Conservation (phyloP, 306 rosid species). For the Lotus japonicus region DNA sequence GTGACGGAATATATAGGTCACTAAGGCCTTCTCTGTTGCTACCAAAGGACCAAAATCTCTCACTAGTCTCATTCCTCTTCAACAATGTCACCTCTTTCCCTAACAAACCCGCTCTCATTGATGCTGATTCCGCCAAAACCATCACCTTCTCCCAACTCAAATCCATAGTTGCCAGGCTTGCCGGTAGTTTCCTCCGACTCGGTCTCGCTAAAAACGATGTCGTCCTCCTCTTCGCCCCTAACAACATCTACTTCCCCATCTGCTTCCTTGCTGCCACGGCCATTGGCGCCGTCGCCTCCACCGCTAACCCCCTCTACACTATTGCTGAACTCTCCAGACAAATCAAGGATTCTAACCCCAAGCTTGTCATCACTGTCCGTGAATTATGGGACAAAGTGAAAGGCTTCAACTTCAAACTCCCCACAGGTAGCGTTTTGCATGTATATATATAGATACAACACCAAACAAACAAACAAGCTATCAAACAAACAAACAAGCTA, state of each 20-base stretch:
- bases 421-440: not conserved
- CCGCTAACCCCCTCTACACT: slow-evolving; percentile 60
- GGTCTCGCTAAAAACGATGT: slow-evolving; percentile 65
- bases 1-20: slow-evolving; percentile 71
- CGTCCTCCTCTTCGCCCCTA: slow-evolving; percentile 55
- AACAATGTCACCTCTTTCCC: slow-evolving; percentile 34
- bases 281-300: slow-evolving; percentile 60
- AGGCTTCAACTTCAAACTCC: slow-evolving; percentile 38
- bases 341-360: slow-evolving; percentile 62
- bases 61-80: slow-evolving; percentile 63
- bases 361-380: slow-evolving; percentile 49
- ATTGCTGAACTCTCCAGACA: slow-evolving; percentile 56
- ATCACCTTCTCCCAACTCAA: slow-evolving; percentile 50
- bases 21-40: slow-evolving; percentile 47
- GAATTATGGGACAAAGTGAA: slow-evolving; percentile 53
- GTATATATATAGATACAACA: too few species aligned
- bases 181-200: slow-evolving; percentile 42
- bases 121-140: slow-evolving; percentile 41
- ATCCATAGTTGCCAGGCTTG: slow-evolving; percentile 36
- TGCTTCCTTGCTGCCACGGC: slow-evolving; percentile 52
- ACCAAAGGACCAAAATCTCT: slow-evolving; percentile 44
- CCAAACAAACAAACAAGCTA: too few species aligned
- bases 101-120: slow-evolving; percentile 56
- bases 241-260: slow-evolving; percentile 47
- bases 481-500: too few species aligned